Percentiles rank a stretch among this genome's conserved stretches.
Evolutionary conservation across 2,329 filamentous ascomycete species (phyloP).

Genomic region (Arachnopeziza araneosa): DNA sequence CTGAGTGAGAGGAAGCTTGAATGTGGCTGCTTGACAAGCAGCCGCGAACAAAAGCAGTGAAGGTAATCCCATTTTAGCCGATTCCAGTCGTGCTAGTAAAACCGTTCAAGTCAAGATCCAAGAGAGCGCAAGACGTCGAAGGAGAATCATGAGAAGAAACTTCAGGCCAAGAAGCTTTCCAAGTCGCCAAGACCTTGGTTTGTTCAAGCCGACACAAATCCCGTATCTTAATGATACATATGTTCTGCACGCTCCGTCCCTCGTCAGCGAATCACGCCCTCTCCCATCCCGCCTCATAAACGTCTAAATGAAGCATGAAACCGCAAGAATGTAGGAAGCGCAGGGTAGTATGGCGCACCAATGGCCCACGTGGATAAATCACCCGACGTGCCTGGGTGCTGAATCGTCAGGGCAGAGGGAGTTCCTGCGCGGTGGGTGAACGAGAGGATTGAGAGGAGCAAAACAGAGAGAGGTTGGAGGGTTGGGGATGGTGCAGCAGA

Average conservation of each 20-base stretch:
- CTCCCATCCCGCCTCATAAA: too few relatives aligned
- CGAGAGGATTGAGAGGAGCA: background rate
- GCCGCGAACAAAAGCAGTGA: background rate
- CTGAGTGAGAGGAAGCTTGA: background rate
- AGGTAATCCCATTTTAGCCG: background rate
- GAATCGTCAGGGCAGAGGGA: background rate
- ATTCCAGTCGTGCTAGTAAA: background rate
- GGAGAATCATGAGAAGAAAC: background rate
- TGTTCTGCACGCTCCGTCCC: too few relatives aligned
- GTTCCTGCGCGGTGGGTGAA: background rate
- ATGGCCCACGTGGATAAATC: background rate
- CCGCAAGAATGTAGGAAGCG: too few relatives aligned
- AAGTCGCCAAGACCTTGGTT: too few relatives aligned
- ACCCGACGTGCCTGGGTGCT: background rate
- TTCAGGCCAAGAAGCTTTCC: background rate
- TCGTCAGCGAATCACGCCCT: background rate
- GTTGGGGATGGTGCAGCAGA: background rate
- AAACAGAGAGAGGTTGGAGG: background rate
- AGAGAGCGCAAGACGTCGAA: background rate
- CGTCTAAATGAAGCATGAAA: background rate
- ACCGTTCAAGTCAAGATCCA: background rate
- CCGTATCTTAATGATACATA: too few relatives aligned
- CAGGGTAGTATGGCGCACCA: too few relatives aligned
- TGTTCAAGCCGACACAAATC: too few relatives aligned
- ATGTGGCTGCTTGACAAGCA: background rate